A percentile compares a stretch with the other conserved stretches of the same genome.
These are phyloP conservation scores for Nigrospora oryzae DNA, from an alignment of 2,329 filamentous ascomycete genomes.

Conservation along the genomic window DNA sequence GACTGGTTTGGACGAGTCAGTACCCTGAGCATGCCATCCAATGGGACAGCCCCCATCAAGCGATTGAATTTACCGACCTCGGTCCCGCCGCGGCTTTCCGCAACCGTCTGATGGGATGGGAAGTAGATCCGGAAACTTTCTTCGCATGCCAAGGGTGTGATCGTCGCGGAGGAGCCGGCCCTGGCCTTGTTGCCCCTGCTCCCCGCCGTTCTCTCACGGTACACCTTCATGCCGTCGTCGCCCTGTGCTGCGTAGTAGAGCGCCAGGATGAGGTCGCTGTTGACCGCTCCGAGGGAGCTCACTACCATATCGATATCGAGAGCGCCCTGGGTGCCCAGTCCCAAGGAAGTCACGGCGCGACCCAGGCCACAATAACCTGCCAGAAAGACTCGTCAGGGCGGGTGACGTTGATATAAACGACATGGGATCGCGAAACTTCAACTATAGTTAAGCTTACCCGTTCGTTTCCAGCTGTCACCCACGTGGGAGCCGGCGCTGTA, in stretches of 20 bases:
- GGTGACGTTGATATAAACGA: neutral
- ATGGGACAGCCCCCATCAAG: neutral
- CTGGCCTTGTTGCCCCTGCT: constrained; percentile 18
- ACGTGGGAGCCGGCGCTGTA: constrained; percentile 48
- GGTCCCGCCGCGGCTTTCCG: constrained; percentile 52
- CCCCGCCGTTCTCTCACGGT: constrained; percentile 27
- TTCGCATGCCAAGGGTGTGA: constrained; percentile 13
- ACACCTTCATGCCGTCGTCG: constrained; percentile 36
- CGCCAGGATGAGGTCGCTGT: constrained; percentile 52
- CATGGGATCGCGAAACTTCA: constrained; percentile 5
- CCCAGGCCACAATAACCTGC: constrained; percentile 69
- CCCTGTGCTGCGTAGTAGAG: constrained; percentile 48
- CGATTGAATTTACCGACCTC: constrained; percentile 34
- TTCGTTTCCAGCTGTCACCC: constrained; percentile 33
- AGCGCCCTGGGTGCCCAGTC: constrained; percentile 43
- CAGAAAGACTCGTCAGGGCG: neutral
- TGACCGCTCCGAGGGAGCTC: constrained; percentile 75
- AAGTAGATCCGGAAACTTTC: constrained; percentile 69
- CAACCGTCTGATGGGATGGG: constrained; percentile 64
- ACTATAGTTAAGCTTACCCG: constrained; percentile 23
- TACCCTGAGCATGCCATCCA: neutral
- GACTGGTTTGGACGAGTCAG: constrained; percentile 26
- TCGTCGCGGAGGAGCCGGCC: constrained; percentile 11
- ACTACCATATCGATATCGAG: constrained; percentile 69
- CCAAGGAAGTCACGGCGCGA: constrained; percentile 54